Evolutionary conservation across 2,329 filamentous ascomycete genomes (phyloP), one percentile per base, ranked within the genome.

Genomic region (Nemania abortiva): DNA sequence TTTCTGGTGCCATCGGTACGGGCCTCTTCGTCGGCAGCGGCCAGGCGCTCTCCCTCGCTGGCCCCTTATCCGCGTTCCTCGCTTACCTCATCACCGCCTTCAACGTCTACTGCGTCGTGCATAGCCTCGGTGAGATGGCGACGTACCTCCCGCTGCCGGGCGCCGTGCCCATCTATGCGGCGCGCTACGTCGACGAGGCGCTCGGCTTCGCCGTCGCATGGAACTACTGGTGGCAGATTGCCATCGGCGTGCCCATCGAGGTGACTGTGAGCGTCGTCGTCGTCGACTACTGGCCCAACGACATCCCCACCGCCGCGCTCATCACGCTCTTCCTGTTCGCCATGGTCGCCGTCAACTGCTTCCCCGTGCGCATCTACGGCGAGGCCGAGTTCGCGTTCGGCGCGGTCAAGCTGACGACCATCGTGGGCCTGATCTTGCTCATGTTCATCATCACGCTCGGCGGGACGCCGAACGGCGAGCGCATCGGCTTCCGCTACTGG

Each of bases 71-170:
- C 5, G 79, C 81, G 1, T 80, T 83, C 59, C 75, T 84, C 5
- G 81, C 79, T 7, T 84, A 84, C 66, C 70, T 80, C 27, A 76
- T 83, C 65, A 84, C 82, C 2, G 84, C 84, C 0, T 80, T 84
- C 70, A 83, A 84, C 56, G 77, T 86, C n/a, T 85, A 81, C 74
- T 84, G 82, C 59, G 83, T 86, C 34, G 83, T 85, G 65, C 79
- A 81, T 70, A 79, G 79, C 74, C 85, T 90, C 63, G 84, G 84
- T 22, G 87, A 89, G 78, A 87, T 91, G 81, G 87, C 88, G 24
- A 85, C 89, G 37, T 90, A 88, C 82, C 84, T 91, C 60, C 87
- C 89, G 3, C 78, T 89, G 70, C 82, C 87, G 31, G 85, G 86
- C n/a, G 84, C 84, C 5, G 83, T 87, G 7, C 82, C 84, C 5